These are phyloP conservation scores for Naegleria gruberi DNA, from an alignment of 208 protist species.

Conservation along the genomic window DNA sequence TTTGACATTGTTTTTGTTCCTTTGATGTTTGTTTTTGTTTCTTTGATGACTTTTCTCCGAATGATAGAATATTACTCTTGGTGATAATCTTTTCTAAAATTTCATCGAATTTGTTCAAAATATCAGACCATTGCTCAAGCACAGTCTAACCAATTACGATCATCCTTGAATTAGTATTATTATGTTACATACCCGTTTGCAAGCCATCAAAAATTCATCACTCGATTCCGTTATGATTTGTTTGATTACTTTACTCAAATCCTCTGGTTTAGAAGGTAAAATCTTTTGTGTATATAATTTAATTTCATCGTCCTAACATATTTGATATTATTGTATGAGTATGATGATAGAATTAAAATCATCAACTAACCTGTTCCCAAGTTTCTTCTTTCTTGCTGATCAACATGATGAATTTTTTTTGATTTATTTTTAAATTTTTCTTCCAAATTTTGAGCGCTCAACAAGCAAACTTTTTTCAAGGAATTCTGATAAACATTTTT, in stretches of 20 bases:
- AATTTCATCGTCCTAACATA: not conserved
- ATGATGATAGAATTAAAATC: too few relatives aligned
- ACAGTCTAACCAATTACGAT: not conserved
- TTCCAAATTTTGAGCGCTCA: too few relatives aligned
- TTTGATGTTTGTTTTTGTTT: not conserved
- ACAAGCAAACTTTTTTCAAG: too few relatives aligned
- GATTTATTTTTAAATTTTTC: too few relatives aligned
- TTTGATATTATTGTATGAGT: too few relatives aligned
- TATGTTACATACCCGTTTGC: not conserved
- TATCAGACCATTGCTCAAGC: not conserved
- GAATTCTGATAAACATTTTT: too few relatives aligned
- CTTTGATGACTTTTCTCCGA: not conserved
- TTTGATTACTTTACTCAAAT: not conserved
- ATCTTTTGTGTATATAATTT: not conserved
- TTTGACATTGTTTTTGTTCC: not conserved
- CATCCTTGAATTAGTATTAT: not conserved
- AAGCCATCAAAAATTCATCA: not conserved
- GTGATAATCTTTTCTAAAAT: not conserved
- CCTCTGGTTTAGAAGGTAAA: not conserved
- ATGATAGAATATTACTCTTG: not conserved
- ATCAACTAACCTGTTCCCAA: too few relatives aligned
- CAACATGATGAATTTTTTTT: too few relatives aligned
- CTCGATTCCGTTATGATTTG: not conserved
- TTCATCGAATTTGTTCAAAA: not conserved
- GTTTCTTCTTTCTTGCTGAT: too few relatives aligned